These are phyloP conservation scores for Aspergillus olivimuriae DNA, from an alignment of 495 filamentous ascomycete species.

Conservation along the genomic window DNA sequence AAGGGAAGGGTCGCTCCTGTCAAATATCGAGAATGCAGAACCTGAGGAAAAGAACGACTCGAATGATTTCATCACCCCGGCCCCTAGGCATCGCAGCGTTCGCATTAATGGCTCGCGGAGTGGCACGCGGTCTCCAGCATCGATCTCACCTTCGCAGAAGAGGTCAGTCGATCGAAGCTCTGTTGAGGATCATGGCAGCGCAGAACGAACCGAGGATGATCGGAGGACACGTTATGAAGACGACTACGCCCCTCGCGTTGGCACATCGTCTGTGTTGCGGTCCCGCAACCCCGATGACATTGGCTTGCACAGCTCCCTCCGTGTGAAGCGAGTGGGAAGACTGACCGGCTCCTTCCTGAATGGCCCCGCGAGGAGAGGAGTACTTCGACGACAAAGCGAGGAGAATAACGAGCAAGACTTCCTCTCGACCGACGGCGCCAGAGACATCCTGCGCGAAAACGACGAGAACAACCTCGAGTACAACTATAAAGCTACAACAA, in stretches of 20 bases:
- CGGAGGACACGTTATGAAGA: constrained; percentile 35
- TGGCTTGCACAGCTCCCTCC: constrained; percentile 60
- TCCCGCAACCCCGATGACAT: constrained; percentile 46
- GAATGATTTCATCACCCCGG: constrained; percentile 61
- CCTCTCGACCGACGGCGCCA: constrained; percentile 23
- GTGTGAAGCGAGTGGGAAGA: constrained; percentile 67
- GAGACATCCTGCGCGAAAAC: constrained; percentile 18
- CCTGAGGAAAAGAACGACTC: constrained; percentile 20
- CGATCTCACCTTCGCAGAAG: constrained; percentile 34
- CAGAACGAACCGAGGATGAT: constrained; percentile 39
- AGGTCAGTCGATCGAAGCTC: constrained; percentile 31
- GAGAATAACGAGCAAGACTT: constrained; percentile 48
- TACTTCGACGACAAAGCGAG: constrained; percentile 64
- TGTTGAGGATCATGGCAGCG: constrained; percentile 32
- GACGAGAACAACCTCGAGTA: constrained; percentile 25
- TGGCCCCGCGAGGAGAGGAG: constrained; percentile 66
- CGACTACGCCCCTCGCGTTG: constrained; percentile 40
- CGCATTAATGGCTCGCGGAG: constrained; percentile 46
- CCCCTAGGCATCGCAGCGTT: constrained; percentile 56
- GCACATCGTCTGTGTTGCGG: constrained; percentile 45
- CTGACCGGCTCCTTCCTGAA: constrained; percentile 66
- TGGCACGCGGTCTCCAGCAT: constrained; percentile 30
- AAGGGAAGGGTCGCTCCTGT: constrained; percentile 29
- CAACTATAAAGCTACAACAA: constrained; percentile 23
- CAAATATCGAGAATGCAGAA: constrained; percentile 27